Evolutionary conservation across 139 green algal genomes (phyloP), one percentile per base, ranked within the genome.

Genomic region (Chlorella sp.): DNA sequence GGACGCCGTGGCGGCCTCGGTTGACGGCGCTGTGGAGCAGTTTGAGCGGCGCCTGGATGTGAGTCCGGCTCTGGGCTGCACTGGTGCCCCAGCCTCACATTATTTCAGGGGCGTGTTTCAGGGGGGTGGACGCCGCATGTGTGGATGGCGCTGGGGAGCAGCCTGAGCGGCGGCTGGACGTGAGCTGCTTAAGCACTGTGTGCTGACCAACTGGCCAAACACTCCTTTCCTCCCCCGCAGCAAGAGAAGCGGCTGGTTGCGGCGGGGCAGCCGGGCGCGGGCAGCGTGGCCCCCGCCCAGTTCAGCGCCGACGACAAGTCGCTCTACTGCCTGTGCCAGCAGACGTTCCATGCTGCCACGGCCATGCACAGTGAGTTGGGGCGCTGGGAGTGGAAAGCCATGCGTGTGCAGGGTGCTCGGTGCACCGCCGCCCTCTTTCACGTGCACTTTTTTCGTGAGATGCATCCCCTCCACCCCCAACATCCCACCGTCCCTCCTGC

Each of bases 241-340:
- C 64, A 68, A 40, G 72, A 85, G 56, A 76, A 83, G 64, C 82
- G 32, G 65, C 73, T 91, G 22, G 62, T 60, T 43, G 69, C 41
- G 28, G n/a, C 82, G 19, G 51, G 34, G 81, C 51, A 79, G 64
- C 40, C 51, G 51, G 51, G 51, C 13, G 51, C 51, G 24, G 51
- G 51, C 2, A 16, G 51, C 14, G 51, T 60, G 51, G 51, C 51
- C 51, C 51, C 51, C 16, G 51, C 11, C 51, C 51, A 60, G 51
- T 60, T 60, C 51, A 60, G 51, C 51, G 51, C 51, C 51, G 51
- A 60, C 14, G 51, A 60, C 51, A 60, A 81, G 26, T 84, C 87
- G 79, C 86, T 96, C 58, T 92, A 91, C 87, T 95, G 92, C 87
- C 79, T 96, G 43, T 96, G 93, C 89, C 88, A 93, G 88, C 91